Conservation (phyloP, 2,329 filamentous ascomycete species). For the Monosporascus sp. region DNA sequence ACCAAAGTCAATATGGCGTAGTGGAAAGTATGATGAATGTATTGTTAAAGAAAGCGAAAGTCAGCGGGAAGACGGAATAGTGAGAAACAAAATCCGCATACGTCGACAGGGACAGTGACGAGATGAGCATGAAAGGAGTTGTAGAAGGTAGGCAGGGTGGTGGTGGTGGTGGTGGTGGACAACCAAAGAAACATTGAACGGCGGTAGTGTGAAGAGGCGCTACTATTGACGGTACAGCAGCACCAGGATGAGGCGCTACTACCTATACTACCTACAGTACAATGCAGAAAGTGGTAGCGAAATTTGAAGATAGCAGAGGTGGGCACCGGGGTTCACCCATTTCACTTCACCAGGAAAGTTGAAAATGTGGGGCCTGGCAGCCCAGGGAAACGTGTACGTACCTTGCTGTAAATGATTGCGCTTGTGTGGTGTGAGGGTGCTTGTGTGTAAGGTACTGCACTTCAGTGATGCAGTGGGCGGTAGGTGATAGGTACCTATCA, state of each 20-base stretch:
- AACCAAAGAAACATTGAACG: constrained; percentile 6
- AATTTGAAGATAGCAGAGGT: constrained; percentile 26
- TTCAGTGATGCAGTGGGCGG: neutral
- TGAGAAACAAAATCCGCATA: neutral
- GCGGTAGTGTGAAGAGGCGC: constrained; percentile 17
- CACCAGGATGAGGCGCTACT: neutral
- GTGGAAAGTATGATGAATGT: neutral
- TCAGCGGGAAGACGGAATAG: neutral
- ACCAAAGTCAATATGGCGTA: neutral
- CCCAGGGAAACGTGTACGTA: neutral
- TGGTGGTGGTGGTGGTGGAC: constrained; percentile 10
- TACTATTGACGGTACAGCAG: neutral
- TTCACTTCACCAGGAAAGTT: constrained; percentile 1
- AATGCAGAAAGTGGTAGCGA: constrained; percentile 21
- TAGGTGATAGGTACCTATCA: neutral
- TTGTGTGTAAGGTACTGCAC: neutral
- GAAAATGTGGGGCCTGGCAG: neutral
- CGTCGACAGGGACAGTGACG: neutral
- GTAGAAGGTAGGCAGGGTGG: neutral
- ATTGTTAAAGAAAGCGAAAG: neutral
- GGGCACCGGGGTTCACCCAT: constrained; percentile 20
- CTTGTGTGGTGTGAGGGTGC: constrained; percentile 7
- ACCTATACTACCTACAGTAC: neutral
- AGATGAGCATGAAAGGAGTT: neutral
- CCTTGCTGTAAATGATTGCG: constrained; percentile 6